Base-by-base conservation (phyloP, 257 asterid species). In the Penstemon davidsonii region DNA sequence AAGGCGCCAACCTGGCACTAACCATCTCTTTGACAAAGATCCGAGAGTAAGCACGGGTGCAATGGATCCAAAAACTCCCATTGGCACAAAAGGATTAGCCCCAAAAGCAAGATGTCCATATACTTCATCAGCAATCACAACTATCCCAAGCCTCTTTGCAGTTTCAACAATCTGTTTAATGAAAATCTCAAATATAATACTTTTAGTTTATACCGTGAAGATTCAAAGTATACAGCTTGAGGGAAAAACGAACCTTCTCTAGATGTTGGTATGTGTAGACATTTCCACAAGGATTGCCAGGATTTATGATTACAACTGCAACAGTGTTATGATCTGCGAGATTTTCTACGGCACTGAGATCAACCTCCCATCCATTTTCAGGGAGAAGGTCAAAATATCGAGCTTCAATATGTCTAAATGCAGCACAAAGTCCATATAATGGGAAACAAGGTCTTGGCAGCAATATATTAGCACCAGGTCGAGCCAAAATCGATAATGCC, bases 1-100 rank as follows among this genome's bases (percentile, higher is more conserved):
- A 0, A 92, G 87, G 41, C 96, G 91, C 96, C 96, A 92, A 43
- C 98, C 98, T 0, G 98, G 98, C 0, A 92, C 96, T 61, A 92
- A 59, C 96, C 96, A 92, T 82, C 98, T 82, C 79, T 92, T 92
- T 0, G 98, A 90, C 70, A 92, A 51, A 3, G 98, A 88, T 0
- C 98, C 98, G 5, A 92, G 86, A 40, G 95, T 92, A 25, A 92
- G 64, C 64, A 92, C 88, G 0, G 92, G 96, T 9, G 86, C 84
- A 54, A 85, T 9, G 0, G 86, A 74, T 63, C 95, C 96, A 67
- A 90, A 90, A 73, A 77, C 79, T 25, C 97, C 97, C 98, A 92
- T 89, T 0, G 98, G 81, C 43, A 92, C 91, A 68, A 90, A 92
- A 0, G 95, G 96, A 46, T 77, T 90, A 54, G 50, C 73, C 36